phyloP scores from a whole-genome alignment of 1,284 basidiomycete species.

The Rhodotorula sp. region DNA sequence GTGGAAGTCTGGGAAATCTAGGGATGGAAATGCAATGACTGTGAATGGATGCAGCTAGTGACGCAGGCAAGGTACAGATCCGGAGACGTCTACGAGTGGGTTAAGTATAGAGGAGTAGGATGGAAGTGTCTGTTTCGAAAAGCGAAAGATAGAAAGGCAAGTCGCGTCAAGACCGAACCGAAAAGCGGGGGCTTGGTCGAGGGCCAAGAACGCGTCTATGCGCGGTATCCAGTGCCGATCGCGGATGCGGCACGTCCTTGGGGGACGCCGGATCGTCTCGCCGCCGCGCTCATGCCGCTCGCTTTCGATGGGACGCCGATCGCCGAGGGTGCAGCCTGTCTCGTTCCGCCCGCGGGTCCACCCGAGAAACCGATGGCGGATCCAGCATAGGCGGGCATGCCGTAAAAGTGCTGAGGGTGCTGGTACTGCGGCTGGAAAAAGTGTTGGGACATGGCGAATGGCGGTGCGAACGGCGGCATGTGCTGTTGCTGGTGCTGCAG shows the following conservation, averaged over 20 bases:
- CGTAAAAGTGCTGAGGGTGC: constrained; percentile 10
- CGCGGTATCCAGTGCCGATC: constrained; percentile 6
- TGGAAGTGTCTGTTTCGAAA: too few species aligned
- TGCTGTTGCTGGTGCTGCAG: constrained; percentile 3
- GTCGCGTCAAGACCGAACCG: too few species aligned
- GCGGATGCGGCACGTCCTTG: constrained; percentile 3
- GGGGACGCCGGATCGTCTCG: background rate
- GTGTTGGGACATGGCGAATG: constrained; percentile 29
- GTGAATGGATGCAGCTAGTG: too few species aligned
- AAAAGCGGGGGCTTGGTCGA: too few species aligned
- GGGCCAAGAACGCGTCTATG: background rate
- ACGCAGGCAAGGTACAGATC: too few species aligned
- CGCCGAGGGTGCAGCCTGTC: constrained; percentile 1
- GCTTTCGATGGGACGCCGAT: constrained; percentile 7
- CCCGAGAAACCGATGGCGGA: constrained; percentile 23
- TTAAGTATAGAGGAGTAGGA: too few species aligned
- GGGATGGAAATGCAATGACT: too few species aligned
- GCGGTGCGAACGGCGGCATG: constrained; percentile 35
- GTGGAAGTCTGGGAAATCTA: too few species aligned
- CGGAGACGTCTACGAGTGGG: too few species aligned
- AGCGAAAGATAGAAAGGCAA: too few species aligned
- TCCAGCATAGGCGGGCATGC: constrained; percentile 20
- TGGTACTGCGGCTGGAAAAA: constrained; percentile 25
- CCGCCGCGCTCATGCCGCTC: background rate
- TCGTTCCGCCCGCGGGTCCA: background rate